phyloP scores from a whole-genome alignment of 1,284 basidiomycete genomes.

The Spongispora temasekensis region DNA sequence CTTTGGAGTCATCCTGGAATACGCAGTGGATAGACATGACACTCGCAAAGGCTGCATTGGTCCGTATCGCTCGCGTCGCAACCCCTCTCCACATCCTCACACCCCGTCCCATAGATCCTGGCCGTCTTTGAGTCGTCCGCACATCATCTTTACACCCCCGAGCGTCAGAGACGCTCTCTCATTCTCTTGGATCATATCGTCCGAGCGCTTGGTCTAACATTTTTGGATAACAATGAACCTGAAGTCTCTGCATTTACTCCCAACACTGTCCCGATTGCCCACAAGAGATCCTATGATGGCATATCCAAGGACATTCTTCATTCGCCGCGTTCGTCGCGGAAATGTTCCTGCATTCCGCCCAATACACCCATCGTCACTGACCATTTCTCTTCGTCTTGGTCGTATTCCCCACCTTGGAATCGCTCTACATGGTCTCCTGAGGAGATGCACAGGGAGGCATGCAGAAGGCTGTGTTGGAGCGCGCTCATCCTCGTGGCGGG shows the following conservation, averaged over 20 bases:
- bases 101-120: conserved; percentile 51
- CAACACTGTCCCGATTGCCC: conserved; percentile 50
- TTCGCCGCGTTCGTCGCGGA: conserved; percentile 32
- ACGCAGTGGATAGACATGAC: conserved; percentile 57
- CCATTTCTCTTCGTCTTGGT: conserved; percentile 44
- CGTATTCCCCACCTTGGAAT: conserved; percentile 62
- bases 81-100: conserved; percentile 7
- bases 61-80: conserved; percentile 37
- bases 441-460: conserved; percentile 65
- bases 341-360: conserved; percentile 53
- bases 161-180: conserved; percentile 54
- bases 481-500: conserved; percentile 65
- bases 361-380: conserved; percentile 42
- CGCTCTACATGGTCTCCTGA: conserved; percentile 49
- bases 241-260: conserved; percentile 52
- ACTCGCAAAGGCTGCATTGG: conserved; percentile 74
- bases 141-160: conserved; percentile 61
- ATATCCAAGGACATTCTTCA: conserved; percentile 29
- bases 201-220: conserved; percentile 52
- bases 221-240: conserved; percentile 55
- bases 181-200: conserved; percentile 65
- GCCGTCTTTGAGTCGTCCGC: conserved; percentile 74
- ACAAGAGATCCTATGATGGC: conserved; percentile 29
- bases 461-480: conserved; percentile 71
- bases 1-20: conserved; percentile 53